These are phyloP conservation scores for Larix sibirica DNA, from an alignment of 83 land plant genomes.

Conservation along the genomic window DNA sequence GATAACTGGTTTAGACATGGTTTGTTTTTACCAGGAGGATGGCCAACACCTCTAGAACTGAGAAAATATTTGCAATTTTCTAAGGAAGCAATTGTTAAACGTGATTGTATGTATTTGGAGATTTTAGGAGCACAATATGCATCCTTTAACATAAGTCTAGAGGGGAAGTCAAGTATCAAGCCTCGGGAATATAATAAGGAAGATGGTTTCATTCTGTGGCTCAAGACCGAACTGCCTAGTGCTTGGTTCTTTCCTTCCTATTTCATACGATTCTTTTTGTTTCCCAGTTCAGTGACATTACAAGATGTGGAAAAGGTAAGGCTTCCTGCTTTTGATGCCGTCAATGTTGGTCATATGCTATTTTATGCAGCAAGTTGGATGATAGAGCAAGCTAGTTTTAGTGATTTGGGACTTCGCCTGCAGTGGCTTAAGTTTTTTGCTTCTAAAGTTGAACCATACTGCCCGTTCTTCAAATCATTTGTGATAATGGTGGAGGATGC, in stretches of 20 bases:
- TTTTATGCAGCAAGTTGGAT: slow-evolving; percentile 80
- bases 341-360: slow-evolving; percentile 40
- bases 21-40: slow-evolving; percentile 80
- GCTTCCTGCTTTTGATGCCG: slow-evolving; percentile 18
- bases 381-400: slow-evolving; percentile 71
- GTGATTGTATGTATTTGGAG: slow-evolving; percentile 75
- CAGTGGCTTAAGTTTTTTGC: slow-evolving; percentile 57
- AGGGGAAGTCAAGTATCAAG: neutral
- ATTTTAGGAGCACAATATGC: slow-evolving; percentile 54
- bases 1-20: slow-evolving; percentile 20
- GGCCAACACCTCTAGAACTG: slow-evolving; percentile 75
- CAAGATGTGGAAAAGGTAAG: neutral
- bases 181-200: neutral
- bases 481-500: slow-evolving; percentile 34
- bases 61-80: slow-evolving; percentile 50
- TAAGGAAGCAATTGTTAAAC: slow-evolving; percentile 58
- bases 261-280: slow-evolving; percentile 31
- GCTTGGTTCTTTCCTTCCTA: slow-evolving; percentile 24
- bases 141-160: slow-evolving; percentile 27
- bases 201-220: slow-evolving; percentile 5
- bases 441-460: slow-evolving; percentile 33
- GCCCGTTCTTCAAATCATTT: slow-evolving; percentile 37
- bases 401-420: slow-evolving; percentile 50
- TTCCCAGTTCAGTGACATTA: slow-evolving; percentile 26
- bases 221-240: neutral